Conservation (phyloP, 106 monocot genomes). For the Alisma plantagoaquatica region DNA sequence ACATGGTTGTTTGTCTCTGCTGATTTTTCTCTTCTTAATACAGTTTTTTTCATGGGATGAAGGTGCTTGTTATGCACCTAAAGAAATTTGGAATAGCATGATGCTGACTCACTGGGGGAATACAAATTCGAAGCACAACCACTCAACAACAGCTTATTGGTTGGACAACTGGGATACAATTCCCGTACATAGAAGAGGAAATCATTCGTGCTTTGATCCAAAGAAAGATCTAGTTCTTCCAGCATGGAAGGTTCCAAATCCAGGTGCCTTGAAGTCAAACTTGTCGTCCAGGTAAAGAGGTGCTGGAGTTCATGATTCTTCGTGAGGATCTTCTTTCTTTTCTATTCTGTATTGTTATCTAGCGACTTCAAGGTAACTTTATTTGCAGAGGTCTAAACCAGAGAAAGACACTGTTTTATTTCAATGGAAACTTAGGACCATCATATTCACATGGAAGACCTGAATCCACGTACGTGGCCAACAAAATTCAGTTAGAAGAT, state of each 20-base stretch:
- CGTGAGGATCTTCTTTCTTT: neutral
- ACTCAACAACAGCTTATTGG: conserved; percentile 92
- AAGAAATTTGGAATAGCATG: conserved; percentile 95
- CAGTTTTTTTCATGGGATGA: conserved; percentile 99
- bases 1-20: neutral
- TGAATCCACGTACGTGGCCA: conserved; percentile 72
- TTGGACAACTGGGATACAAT: conserved; percentile 70
- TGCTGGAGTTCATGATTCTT: neutral
- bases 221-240: conserved; percentile 93
- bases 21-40: too few species aligned
- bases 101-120: conserved; percentile 99
- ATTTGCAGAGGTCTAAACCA: conserved; percentile 38
- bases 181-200: conserved; percentile 53
- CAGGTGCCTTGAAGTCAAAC: conserved; percentile 49
- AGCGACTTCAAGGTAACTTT: too few species aligned
- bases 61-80: conserved; percentile 98
- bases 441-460: conserved; percentile 76
- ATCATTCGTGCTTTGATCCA: conserved; percentile 92
- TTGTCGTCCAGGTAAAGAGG: conserved; percentile 56
- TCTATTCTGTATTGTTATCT: too few species aligned
- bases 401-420: conserved; percentile 76
- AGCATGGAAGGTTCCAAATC: conserved; percentile 78
- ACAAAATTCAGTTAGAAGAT: too few species aligned
- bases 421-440: conserved; percentile 91
- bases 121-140: conserved; percentile 86